Evolutionary conservation across 2,329 filamentous ascomycete species (phyloP).

Genomic region (Diaporthe vexans): DNA sequence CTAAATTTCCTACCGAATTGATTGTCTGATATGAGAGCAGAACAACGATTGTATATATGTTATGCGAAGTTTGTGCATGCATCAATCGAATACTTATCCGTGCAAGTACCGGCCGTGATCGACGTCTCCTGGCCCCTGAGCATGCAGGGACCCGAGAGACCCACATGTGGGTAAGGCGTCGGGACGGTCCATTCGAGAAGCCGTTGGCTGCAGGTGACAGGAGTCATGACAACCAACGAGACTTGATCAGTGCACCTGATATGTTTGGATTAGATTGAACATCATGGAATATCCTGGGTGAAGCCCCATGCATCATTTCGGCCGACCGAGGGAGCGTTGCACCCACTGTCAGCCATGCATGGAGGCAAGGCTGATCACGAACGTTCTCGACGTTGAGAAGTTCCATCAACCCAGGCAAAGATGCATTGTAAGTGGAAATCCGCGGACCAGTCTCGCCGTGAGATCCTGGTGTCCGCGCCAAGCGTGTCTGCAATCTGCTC

Average conservation of each 20-base stretch:
- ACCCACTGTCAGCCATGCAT: neutral
- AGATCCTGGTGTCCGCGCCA: neutral
- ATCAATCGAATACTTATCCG: neutral
- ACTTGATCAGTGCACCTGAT: neutral
- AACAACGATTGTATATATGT: neutral
- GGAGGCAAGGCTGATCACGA: neutral
- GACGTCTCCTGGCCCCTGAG: constrained; percentile 2
- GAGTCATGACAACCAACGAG: constrained; percentile 13
- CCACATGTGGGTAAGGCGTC: constrained; percentile 7
- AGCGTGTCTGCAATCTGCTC: neutral
- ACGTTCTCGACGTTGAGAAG: neutral
- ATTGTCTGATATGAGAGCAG: neutral
- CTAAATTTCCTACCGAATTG: neutral
- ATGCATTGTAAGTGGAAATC: neutral
- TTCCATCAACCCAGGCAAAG: neutral
- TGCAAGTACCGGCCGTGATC: neutral
- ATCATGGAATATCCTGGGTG: constrained; percentile 1
- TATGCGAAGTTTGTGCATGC: constrained; percentile 7
- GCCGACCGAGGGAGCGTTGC: neutral
- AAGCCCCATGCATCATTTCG: neutral
- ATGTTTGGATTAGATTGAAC: constrained; percentile 1
- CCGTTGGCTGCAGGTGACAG: neutral
- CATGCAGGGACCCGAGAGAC: neutral
- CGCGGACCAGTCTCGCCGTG: neutral
- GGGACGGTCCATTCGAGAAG: neutral